Evolutionary conservation across 139 green algal species (phyloP), one percentile per base, ranked within the genome.

Genomic region (Coelastrella sp.): DNA sequence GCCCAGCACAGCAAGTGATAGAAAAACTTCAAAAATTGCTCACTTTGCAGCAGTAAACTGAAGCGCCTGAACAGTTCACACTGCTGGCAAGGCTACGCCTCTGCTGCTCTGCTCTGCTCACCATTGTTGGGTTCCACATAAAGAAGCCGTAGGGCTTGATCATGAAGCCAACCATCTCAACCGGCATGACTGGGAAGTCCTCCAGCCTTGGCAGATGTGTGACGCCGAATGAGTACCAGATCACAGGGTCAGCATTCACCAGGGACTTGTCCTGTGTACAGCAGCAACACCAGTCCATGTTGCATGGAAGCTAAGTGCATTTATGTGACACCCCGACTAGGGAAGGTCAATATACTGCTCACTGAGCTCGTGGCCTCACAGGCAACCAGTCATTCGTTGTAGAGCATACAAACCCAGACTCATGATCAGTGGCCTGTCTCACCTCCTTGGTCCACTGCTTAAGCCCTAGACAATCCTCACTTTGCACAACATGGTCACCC

Each of bases 201-300:
- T 97, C 96, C 24, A 95, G 17, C 87, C 96, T 91, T n/a, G 96
- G 95, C 7, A 98, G 74, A 87, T 99, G 97, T 0, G 96, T 98
- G 6, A 98, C 91, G 14, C 97, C 97, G 88, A 98, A 96, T 8
- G 94, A 95, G 93, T 97, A 97, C 96, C 96, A 99, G n/a, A 98
- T 74, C 80, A 98, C 96, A 14, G 95, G 93, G 89, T 98, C 95
- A 24, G 91, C 82, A 58, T 94, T 92, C 22, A 84, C 60, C 57
- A 98, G 91, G 7, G 75, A 65, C 60, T 89, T 80, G 92, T 98
- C 92, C 91, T 95, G 93, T 68, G 65, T 15, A 73, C 65, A 22
- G 1, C 1, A 73, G 65, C 14, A 73, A 73, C 14, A 17, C 65
- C 65, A 15, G 65, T 17, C 65, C 65, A 73, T 4, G 15, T 17